These are phyloP conservation scores for Asterophora lycoperdoides DNA, from an alignment of 768 basidiomycete species.

Conservation along the genomic window DNA sequence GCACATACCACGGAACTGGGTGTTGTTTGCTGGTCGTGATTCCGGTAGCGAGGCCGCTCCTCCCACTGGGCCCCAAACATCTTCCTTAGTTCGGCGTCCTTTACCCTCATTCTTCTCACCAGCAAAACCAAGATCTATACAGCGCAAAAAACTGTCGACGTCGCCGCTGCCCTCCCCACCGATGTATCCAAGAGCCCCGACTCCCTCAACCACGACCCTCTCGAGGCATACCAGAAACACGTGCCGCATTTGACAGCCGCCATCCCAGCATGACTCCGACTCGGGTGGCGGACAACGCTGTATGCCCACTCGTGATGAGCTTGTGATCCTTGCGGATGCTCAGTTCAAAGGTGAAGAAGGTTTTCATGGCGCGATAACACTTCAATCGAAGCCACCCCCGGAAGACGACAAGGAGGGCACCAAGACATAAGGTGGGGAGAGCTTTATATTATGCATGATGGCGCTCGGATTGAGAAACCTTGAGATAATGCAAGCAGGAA, in stretches of 20 bases:
- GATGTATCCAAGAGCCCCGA: slow-evolving; percentile 27
- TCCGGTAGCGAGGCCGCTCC: too few relatives aligned
- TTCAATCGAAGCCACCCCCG: slow-evolving; percentile 17
- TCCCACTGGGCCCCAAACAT: too few relatives aligned
- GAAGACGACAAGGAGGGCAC: slow-evolving; percentile 19
- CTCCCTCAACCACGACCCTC: slow-evolving; percentile 28
- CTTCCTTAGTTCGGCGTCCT: too few relatives aligned
- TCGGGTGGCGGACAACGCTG: slow-evolving; percentile 30
- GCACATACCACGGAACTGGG: too few relatives aligned
- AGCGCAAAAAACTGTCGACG: slow-evolving; percentile 10
- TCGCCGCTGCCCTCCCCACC: slow-evolving; percentile 15
- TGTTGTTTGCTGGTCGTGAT: too few relatives aligned
- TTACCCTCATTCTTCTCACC: slow-evolving; percentile 15
- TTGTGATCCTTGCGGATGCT: slow-evolving; percentile 24
- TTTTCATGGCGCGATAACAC: slow-evolving; percentile 34
- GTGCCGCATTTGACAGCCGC: slow-evolving; percentile 27
- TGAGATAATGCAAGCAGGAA: not conserved
- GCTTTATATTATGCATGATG: not conserved
- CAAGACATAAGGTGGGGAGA: slow-evolving; percentile 26
- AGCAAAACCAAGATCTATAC: slow-evolving; percentile 11
- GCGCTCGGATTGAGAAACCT: not conserved
- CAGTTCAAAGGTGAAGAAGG: slow-evolving; percentile 38
- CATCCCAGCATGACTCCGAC: slow-evolving; percentile 27
- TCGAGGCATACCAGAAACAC: slow-evolving; percentile 26
- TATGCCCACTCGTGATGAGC: slow-evolving; percentile 30